These are phyloP conservation scores for Leccinellum luteum DNA, from an alignment of 768 basidiomycete genomes.

Conservation along the genomic window DNA sequence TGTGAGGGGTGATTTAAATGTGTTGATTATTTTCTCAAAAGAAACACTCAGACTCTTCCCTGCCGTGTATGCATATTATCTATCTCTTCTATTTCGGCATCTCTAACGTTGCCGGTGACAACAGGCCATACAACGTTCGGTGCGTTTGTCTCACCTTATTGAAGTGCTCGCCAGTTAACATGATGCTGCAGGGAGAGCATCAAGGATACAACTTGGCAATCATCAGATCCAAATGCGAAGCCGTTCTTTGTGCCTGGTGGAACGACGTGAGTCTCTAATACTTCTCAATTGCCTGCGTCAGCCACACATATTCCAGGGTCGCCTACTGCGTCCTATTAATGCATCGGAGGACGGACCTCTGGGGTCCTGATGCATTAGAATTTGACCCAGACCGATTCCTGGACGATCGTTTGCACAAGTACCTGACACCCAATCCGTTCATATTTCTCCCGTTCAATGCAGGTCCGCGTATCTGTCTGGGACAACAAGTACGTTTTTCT, in stretches of 20 bases:
- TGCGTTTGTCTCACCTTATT: not conserved
- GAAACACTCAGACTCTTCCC: constrained; percentile 35
- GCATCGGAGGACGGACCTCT: constrained; percentile 37
- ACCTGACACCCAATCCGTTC: constrained; percentile 39
- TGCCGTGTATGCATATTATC: constrained; percentile 20
- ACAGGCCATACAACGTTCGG: constrained; percentile 36
- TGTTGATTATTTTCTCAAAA: constrained; percentile 6
- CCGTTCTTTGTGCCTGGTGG: constrained; percentile 31
- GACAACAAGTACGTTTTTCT: constrained; percentile 32
- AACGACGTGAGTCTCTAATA: constrained; percentile 15
- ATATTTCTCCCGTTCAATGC: constrained; percentile 45
- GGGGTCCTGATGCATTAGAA: constrained; percentile 36
- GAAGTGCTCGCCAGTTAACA: not conserved
- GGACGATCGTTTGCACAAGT: constrained; percentile 34
- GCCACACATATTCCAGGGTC: constrained; percentile 16
- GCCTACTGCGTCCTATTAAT: constrained; percentile 29
- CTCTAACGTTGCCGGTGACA: not conserved
- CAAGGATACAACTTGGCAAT: constrained; percentile 24
- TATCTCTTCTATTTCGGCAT: not conserved
- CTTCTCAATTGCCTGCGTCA: not conserved
- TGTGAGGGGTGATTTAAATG: too few relatives aligned
- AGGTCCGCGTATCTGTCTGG: constrained; percentile 38
- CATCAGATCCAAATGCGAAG: constrained; percentile 19
- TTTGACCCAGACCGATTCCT: constrained; percentile 44
- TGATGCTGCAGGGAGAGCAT: constrained; percentile 17